Evolutionary conservation across 2,329 filamentous ascomycete species (phyloP), one percentile per base, ranked within the genome.

Genomic region (Curvularia sp.): DNA sequence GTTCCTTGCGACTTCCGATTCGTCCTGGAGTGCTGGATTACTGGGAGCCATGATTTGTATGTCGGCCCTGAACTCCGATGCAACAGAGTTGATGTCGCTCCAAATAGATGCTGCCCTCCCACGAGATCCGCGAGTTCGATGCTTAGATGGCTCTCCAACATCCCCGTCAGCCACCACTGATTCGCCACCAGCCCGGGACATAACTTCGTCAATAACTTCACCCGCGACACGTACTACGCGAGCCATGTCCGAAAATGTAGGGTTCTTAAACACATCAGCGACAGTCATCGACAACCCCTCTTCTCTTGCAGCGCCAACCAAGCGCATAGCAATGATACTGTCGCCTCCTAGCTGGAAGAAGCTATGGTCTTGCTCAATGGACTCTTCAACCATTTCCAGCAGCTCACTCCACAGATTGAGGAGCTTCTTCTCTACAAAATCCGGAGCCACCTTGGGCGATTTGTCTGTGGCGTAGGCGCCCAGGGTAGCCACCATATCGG

Each of bases 261-360:
- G 71, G 43, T 74, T 73, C 46, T 70, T 72, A 63, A 75, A 74
- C 19, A 75, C 68, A 53, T 75, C 72, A 9, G 73, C 73, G 3
- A 75, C 73, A 0, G 71, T 75, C 68, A 75, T 73, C 3, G 69
- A 70, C 23, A 74, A 34, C 5, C 72, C 72, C 45, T 74, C 70
- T 45, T 74, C 72, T 12, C 73, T 66, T 23, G 72, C 72, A 21
- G 69, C 70, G 8, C 70, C 71, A 5, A 75, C 73, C 5, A 75
- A 61, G 47, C 70, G 67, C 73, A 75, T 75, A 7, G 73, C 73
- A 41, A 74, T 71, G 36, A 75, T 74, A 36, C 66, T 72, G 46
- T 75, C 72, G 12, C 73, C 73, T 32, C 73, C 73, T 9, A 74
- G 64, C 54, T 72, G 67, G 50, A 75, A 75, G 46, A 75, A 75